Conservation (phyloP, 2,329 filamentous ascomycete species). For the Sarocladiaceae sp. region DNA sequence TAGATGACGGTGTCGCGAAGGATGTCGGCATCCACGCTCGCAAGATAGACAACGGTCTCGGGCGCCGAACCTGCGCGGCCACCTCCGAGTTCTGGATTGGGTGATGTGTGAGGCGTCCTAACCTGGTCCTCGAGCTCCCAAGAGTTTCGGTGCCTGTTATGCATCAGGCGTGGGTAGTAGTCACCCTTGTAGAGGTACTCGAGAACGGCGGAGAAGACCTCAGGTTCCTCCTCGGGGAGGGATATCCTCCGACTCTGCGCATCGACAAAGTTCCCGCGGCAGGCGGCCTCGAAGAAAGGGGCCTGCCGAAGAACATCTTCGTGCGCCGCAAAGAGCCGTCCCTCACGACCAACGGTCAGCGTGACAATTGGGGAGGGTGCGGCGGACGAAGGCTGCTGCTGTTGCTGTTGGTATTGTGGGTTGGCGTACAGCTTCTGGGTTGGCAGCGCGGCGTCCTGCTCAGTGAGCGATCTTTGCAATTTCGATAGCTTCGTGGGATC, state of each 20-base stretch:
- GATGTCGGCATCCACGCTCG: constrained; percentile 69
- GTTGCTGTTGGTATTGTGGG: constrained; percentile 10
- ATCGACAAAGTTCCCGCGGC: constrained; percentile 70
- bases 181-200: constrained; percentile 97
- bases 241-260: constrained; percentile 73
- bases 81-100: constrained; percentile 45
- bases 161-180: constrained; percentile 86
- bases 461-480: constrained; percentile 78
- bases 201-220: constrained; percentile 88
- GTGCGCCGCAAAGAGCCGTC: constrained; percentile 89
- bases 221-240: constrained; percentile 74
- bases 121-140: constrained; percentile 78
- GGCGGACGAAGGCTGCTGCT: constrained; percentile 13
- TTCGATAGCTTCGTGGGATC: constrained; percentile 78
- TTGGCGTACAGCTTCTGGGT: constrained; percentile 12
- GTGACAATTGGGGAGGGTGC: constrained; percentile 73
- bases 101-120: constrained; percentile 42
- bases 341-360: constrained; percentile 76
- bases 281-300: constrained; percentile 73
- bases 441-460: constrained; percentile 35
- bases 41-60: constrained; percentile 62
- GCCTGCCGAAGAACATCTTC: constrained; percentile 86
- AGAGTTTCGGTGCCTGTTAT: constrained; percentile 79
- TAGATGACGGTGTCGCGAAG: constrained; percentile 93
- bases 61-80: constrained; percentile 37